Conservation (phyloP, 805 yeast species). For the Saccharomycopsis sp. region DNA sequence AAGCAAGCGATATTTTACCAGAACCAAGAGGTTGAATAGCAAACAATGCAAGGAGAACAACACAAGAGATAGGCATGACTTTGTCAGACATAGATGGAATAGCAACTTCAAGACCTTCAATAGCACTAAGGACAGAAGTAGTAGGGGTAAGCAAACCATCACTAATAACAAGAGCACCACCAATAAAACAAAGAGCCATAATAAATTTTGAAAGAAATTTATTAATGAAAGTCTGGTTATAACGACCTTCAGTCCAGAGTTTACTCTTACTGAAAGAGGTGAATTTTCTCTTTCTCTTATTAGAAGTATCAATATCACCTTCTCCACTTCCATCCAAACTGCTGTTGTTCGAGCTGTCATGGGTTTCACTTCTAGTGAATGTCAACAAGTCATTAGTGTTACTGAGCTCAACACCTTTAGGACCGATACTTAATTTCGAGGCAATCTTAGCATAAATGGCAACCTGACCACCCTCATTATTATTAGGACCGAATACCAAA, state of each 20-base stretch:
- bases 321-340: slow-evolving; percentile 16
- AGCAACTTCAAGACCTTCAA: slow-evolving; percentile 50
- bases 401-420: slow-evolving; percentile 38
- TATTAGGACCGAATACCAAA: slow-evolving; percentile 44
- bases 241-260: slow-evolving; percentile 24
- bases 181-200: slow-evolving; percentile 40
- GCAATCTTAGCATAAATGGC: slow-evolving; percentile 59
- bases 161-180: slow-evolving; percentile 50
- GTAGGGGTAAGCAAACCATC: slow-evolving; percentile 62
- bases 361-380: slow-evolving; percentile 37
- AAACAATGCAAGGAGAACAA: slow-evolving; percentile 40
- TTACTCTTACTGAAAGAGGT: slow-evolving; percentile 19
- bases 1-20: slow-evolving; percentile 38
- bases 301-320: slow-evolving; percentile 1
- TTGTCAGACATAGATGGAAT: slow-evolving; percentile 35
- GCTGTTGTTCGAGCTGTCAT: slow-evolving; percentile 16
- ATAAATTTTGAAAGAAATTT: slow-evolving; percentile 31
- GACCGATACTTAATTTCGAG: slow-evolving; percentile 40
- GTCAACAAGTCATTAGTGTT: slow-evolving; percentile 29
- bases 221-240: slow-evolving; percentile 25
- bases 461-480: slow-evolving; percentile 59
- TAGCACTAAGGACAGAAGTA: slow-evolving; percentile 52
- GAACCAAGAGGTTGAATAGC: slow-evolving; percentile 45
- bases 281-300: background rate
- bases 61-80: slow-evolving; percentile 45